Evolutionary conservation across 495 filamentous ascomycete genomes (phyloP).

Genomic region (Hapsidospora chrysogenum): DNA sequence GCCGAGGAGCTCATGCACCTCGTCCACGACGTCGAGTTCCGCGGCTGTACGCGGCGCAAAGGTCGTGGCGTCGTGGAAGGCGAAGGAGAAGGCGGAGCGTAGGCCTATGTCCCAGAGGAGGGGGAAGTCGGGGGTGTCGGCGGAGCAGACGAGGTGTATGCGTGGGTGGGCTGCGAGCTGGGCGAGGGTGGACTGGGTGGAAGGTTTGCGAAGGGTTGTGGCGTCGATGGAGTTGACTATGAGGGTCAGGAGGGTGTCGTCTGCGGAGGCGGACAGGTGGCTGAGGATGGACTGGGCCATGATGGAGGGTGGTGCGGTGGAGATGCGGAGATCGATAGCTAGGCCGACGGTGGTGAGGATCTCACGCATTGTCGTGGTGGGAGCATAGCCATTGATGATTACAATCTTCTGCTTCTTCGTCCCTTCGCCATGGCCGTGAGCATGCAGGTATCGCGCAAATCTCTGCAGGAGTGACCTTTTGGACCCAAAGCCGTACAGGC

Average conservation of each 20-base stretch:
- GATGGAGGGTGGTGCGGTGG: constrained; percentile 17
- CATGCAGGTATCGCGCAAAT: constrained; percentile 61
- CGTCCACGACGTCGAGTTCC: constrained; percentile 72
- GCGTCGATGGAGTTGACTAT: constrained; percentile 81
- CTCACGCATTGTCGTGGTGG: constrained; percentile 57
- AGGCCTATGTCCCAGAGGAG: constrained; percentile 80
- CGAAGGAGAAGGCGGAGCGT: constrained; percentile 61
- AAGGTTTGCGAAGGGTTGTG: constrained; percentile 50
- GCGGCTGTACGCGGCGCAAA: constrained; percentile 50
- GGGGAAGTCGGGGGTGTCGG: constrained; percentile 73
- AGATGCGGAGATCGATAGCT: constrained; percentile 38
- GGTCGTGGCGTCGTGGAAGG: constrained; percentile 90
- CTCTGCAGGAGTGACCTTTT: constrained; percentile 60
- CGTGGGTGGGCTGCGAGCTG: constrained; percentile 58
- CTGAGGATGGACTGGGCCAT: constrained; percentile 31
- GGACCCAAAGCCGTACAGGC: constrained; percentile 83
- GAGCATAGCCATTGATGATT: constrained; percentile 76
- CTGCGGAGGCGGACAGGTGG: constrained; percentile 27
- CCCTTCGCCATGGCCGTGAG: too few species aligned
- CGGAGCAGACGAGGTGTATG: constrained; percentile 61
- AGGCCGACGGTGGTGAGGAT: constrained; percentile 57
- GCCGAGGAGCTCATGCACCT: constrained; percentile 72
- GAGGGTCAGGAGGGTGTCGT: constrained; percentile 34
- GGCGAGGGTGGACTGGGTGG: constrained; percentile 55
- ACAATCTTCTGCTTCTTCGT: constrained; percentile 43